Base-by-base conservation (phyloP, 495 filamentous ascomycete species). In the Penicillium salamii region DNA sequence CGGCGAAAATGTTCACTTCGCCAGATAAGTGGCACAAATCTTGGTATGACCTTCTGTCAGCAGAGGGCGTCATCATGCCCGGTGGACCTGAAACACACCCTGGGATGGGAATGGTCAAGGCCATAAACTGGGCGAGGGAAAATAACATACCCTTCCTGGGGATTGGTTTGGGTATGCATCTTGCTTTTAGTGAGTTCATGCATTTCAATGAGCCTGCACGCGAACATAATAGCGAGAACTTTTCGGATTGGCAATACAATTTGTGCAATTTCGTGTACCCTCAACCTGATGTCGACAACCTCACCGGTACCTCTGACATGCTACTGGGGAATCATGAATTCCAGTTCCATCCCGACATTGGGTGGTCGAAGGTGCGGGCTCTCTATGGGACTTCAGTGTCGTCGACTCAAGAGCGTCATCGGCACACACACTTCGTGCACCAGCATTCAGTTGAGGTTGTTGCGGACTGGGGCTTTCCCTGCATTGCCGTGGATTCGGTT, bases 291-390 rank as follows among this genome's bases (percentile, higher is more conserved):
- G 84, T 75, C 59, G 66, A 65, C 23, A 80, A 76, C 20, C 75
- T 92, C 63, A 89, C 90, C 24, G 91, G 85, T 29, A 95, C 89
- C n/a, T n/a, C n/a, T n/a, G n/a, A n/a, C 0, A 95, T 96, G 91
- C 81, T 91, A 18, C 80, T 97, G 2, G 90, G 90, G 32, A 75
- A 83, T 20, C 80, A 85, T 14, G 75, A 80, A 11, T 86, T 84
- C 17, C 55, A 82, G 49, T 92, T 90, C 78, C 83, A 95, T 67
- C 54, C 69, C 1, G 83, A 79, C 46, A 85, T 75, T 33, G 88
- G 91, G 60, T 92, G 87, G 87, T 84, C 78, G 38, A 82, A 81
- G 46, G 68, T 95, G 5, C 82, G 89, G 5, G 68, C 69, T 5
- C 70, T 96, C 5, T 95, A 95, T 61, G 84, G 81, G 5, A 20